These are phyloP conservation scores for Angomonas ambiguus DNA, from an alignment of 208 protist genomes.

Conservation along the genomic window DNA sequence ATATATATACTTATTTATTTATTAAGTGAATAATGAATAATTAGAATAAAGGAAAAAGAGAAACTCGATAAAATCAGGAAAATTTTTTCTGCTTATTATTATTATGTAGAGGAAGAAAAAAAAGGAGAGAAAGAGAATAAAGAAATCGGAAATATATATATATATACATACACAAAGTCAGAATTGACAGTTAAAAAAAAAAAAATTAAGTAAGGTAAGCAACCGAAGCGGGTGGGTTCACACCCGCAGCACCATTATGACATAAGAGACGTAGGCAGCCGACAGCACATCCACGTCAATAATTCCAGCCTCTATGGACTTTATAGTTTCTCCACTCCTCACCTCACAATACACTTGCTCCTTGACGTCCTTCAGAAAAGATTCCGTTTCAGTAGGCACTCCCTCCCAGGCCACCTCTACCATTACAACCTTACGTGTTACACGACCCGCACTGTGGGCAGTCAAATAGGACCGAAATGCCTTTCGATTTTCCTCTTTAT, in stretches of 20 bases:
- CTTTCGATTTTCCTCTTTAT: background rate
- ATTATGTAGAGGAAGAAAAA: background rate
- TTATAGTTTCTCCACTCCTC: background rate
- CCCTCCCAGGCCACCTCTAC: background rate
- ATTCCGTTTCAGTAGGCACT: background rate
- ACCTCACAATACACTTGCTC: background rate
- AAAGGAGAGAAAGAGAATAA: background rate
- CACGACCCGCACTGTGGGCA: background rate
- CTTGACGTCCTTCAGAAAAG: background rate
- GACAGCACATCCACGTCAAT: constrained; percentile 6
- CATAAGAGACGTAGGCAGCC: background rate
- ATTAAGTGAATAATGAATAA: background rate
- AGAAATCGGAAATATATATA: background rate
- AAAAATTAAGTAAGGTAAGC: background rate
- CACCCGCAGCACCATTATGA: background rate
- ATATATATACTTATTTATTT: no score
- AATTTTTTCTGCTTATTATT: background rate
- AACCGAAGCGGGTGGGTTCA: background rate
- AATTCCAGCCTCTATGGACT: background rate
- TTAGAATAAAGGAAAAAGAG: constrained; percentile 23
- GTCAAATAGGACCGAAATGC: background rate
- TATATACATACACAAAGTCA: background rate
- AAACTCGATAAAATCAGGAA: background rate
- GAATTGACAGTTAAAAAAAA: background rate
- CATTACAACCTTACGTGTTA: background rate